phyloP scores from a whole-genome alignment of 768 basidiomycete genomes.

The Kwoniella shandongensis region DNA sequence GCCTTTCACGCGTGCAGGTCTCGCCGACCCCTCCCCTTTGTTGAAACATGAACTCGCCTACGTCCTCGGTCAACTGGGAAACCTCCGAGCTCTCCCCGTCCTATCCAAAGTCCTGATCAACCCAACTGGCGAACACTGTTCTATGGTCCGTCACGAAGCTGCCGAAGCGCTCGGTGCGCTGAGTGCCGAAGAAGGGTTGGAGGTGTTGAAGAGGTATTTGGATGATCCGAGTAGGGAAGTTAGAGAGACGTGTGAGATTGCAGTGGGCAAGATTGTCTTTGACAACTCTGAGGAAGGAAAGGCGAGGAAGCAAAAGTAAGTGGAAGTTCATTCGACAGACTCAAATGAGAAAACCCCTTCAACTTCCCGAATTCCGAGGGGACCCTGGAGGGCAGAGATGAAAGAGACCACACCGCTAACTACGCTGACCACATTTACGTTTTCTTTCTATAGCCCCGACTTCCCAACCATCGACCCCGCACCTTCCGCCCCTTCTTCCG shows the following conservation, averaged over 20 bases:
- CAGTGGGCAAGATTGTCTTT: slow-evolving; percentile 91
- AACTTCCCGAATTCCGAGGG: no score
- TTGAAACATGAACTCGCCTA: slow-evolving; percentile 98
- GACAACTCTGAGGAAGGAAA: slow-evolving; percentile 59
- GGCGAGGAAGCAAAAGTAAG: slow-evolving; percentile 48
- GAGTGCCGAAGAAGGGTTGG: slow-evolving; percentile 65
- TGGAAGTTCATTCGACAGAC: background rate
- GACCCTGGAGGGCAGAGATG: background rate
- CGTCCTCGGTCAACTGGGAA: slow-evolving; percentile 88
- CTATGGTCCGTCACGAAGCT: slow-evolving; percentile 99
- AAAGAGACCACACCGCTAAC: background rate
- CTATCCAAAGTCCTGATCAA: slow-evolving; percentile 75
- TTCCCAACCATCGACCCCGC: slow-evolving; percentile 55
- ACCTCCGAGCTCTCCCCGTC: slow-evolving; percentile 68
- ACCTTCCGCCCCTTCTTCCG: slow-evolving; percentile 44
- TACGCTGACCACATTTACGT: no score
- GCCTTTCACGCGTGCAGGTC: no score
- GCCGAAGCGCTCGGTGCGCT: slow-evolving; percentile 99
- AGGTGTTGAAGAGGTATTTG: slow-evolving; percentile 70
- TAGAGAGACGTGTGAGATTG: slow-evolving; percentile 96
- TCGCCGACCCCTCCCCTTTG: slow-evolving; percentile 80
- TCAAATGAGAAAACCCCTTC: background rate
- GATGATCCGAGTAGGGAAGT: slow-evolving; percentile 71
- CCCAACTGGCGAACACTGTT: slow-evolving; percentile 62
- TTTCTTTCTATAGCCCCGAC: slow-evolving; percentile 39